Evolutionary conservation across 2,329 filamentous ascomycete genomes (phyloP).

Genomic region (Chrysoporthe deuterocubensis): DNA sequence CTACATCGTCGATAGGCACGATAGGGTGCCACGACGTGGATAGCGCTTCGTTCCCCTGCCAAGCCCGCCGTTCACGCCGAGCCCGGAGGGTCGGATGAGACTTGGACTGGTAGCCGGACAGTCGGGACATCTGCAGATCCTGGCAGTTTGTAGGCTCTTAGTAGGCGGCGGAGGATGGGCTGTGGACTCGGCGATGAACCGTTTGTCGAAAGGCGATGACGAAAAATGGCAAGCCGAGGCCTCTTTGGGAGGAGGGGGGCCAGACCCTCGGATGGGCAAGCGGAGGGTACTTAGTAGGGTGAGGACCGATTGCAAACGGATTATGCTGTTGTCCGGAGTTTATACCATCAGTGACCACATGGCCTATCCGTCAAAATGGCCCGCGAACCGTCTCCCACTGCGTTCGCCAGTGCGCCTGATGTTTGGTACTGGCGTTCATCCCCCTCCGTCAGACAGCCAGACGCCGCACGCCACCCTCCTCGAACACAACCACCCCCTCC

Average conservation of each 20-base stretch:
- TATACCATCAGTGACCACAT: too few species aligned
- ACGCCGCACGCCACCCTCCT: not conserved
- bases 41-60: not conserved
- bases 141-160: not conserved
- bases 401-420: not conserved
- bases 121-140: not conserved
- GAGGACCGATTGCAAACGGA: too few species aligned
- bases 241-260: too few species aligned
- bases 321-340: too few species aligned
- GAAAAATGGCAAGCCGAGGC: too few species aligned
- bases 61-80: not conserved
- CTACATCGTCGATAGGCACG: too few species aligned
- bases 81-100: conserved; percentile 9
- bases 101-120: not conserved
- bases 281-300: too few species aligned
- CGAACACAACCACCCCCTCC: not conserved
- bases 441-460: not conserved
- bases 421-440: not conserved
- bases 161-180: too few species aligned
- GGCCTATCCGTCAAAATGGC: not conserved
- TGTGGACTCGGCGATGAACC: too few species aligned
- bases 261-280: too few species aligned
- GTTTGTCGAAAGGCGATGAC: too few species aligned
- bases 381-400: not conserved
- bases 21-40: too few species aligned